These are phyloP conservation scores for Pichia sp. DNA, from an alignment of 1,139 yeast genomes.

Conservation along the genomic window DNA sequence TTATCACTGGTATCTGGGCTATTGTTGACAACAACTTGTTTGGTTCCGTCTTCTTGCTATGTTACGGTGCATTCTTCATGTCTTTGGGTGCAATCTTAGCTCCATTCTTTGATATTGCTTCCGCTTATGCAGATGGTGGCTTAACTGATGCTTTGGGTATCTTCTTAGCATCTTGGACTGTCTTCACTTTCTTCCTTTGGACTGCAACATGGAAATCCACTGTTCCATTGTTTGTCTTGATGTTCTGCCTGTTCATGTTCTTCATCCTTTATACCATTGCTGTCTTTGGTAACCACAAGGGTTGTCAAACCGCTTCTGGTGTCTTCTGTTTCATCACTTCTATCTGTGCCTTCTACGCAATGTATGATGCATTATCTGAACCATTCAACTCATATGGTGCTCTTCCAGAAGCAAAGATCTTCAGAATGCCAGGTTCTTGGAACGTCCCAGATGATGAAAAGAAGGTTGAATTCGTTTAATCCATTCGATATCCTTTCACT, in stretches of 20 bases:
- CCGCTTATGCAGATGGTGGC: slow-evolving; percentile 27
- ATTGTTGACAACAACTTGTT: slow-evolving; percentile 45
- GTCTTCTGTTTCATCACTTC: slow-evolving; percentile 37
- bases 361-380: slow-evolving; percentile 24
- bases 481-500: neutral
- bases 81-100: slow-evolving; percentile 31
- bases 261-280: slow-evolving; percentile 39
- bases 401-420: slow-evolving; percentile 24
- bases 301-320: slow-evolving; percentile 37
- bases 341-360: slow-evolving; percentile 35
- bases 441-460: slow-evolving; percentile 19
- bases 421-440: slow-evolving; percentile 28
- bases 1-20: slow-evolving; percentile 63
- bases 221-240: slow-evolving; percentile 33
- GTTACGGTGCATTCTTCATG: slow-evolving; percentile 35
- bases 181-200: slow-evolving; percentile 36
- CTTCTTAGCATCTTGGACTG: slow-evolving; percentile 39
- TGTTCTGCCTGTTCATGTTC: slow-evolving; percentile 33
- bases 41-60: slow-evolving; percentile 33
- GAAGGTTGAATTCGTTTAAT: slow-evolving; percentile 17
- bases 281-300: slow-evolving; percentile 30
- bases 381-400: slow-evolving; percentile 23
- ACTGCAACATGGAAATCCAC: slow-evolving; percentile 40
- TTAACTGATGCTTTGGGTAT: slow-evolving; percentile 31
- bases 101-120: slow-evolving; percentile 29